Base-by-base conservation (phyloP, 2,329 filamentous ascomycete species). In the Calonectria ilicicola region DNA sequence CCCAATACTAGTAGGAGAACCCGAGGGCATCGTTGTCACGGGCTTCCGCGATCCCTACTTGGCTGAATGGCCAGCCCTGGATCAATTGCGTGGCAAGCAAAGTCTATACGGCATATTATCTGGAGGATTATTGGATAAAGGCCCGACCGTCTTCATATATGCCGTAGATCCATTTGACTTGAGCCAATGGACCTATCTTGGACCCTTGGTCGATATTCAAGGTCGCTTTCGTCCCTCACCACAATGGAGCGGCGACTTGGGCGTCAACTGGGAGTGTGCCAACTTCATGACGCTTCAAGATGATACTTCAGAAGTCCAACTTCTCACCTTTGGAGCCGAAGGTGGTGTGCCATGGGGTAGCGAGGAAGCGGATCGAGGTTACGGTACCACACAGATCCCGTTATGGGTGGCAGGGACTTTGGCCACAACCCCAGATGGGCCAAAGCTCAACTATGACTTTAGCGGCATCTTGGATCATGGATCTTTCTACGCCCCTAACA, bases 391-490 rank as follows among this genome's bases (percentile, higher is more conserved):
- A 23, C 38, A 29, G 17, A 21, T 44, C 38, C 40, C 38, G 29
- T 21, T 88, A 2, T 89, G 87, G 87, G 84, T 88, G 81, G 84
- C 81, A 17, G 85, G 86, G 0, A 80, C 74, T 3, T 69, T 84
- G 5, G 60, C 69, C 12, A 49, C 70, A 17, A 75, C 74, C 0
- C 6, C 46, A 0, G 44, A 75, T 15, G 77, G 75, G 0, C 71
- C 75, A 3, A 49, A 58, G 29, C 78, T 86, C 70, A 77, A 80
- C 5, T 85, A 84, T 67, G 75, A 80, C 5, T 88, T 84, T 72
- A 83, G 83, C 12, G 88, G 88, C 2, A 81, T 85, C 14, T 82
- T 89, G 23, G 88, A 89, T 66, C 85, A 88, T 58, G 88, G 87
- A 3, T 83, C 83, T 27, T 79, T 86, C 17, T 89, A 89, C 65